phyloP scores from a whole-genome alignment of 768 basidiomycete genomes.

The Mycena kentingensis region DNA sequence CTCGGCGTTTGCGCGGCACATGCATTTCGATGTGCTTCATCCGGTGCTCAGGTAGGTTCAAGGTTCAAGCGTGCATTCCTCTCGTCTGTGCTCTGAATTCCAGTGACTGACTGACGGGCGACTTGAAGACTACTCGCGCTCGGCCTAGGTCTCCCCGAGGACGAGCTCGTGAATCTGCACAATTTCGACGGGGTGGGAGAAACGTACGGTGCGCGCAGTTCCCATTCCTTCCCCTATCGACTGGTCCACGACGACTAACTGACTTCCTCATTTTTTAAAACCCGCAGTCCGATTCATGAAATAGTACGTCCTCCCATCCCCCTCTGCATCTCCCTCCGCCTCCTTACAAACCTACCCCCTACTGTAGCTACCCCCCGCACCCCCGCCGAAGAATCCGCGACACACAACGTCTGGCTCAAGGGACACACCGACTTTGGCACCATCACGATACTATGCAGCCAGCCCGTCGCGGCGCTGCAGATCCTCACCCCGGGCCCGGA shows the following conservation, averaged over 20 bases:
- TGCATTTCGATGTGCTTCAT: constrained; percentile 54
- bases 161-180: constrained; percentile 51
- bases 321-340: neutral
- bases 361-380: constrained; percentile 36
- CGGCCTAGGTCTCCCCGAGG: constrained; percentile 57
- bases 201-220: constrained; percentile 43
- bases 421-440: constrained; percentile 64
- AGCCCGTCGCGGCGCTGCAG: constrained; percentile 60
- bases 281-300: constrained; percentile 63
- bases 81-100: no score
- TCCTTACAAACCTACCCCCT: neutral
- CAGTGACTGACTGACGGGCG: neutral
- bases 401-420: constrained; percentile 60
- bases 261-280: constrained; percentile 1
- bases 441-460: constrained; percentile 61
- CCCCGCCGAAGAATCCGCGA: constrained; percentile 49
- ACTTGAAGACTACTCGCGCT: constrained; percentile 47
- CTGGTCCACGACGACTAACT: neutral
- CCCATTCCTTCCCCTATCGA: neutral
- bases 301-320: constrained; percentile 44
- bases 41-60: constrained; percentile 43
- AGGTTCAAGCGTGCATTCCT: neutral
- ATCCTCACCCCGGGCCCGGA: constrained; percentile 55
- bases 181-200: constrained; percentile 43
- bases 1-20: constrained; percentile 49